Evolutionary conservation across 2,329 filamentous ascomycete species (phyloP).

Genomic region (Corynespora cassiicola): DNA sequence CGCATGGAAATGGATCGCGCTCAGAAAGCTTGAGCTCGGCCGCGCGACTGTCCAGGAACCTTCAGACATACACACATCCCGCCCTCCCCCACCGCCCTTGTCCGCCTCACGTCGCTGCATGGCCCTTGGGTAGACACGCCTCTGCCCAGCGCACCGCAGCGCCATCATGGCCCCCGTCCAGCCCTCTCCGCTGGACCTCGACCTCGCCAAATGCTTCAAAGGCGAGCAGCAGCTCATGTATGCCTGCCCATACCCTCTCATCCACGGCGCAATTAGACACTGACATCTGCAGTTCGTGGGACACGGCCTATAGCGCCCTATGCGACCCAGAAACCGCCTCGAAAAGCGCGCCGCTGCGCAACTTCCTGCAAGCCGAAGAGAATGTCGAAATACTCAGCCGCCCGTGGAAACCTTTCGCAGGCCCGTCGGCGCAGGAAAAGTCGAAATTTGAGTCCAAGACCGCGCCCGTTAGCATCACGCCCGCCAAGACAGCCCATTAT

Average conservation of each 20-base stretch:
- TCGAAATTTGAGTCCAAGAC: slow-evolving; percentile 82
- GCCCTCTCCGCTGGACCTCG: slow-evolving; percentile 65
- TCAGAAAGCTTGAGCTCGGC: slow-evolving; percentile 10
- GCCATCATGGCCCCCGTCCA: slow-evolving; percentile 44
- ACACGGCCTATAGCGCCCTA: slow-evolving; percentile 61
- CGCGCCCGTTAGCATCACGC: slow-evolving; percentile 82
- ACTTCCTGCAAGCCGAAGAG: slow-evolving; percentile 75
- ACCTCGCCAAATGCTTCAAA: slow-evolving; percentile 83
- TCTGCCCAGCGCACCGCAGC: slow-evolving; percentile 38
- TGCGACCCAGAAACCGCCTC: slow-evolving; percentile 55
- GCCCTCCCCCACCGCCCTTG: slow-evolving; percentile 18
- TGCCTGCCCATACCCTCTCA: slow-evolving; percentile 45
- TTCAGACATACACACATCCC: slow-evolving; percentile 27
- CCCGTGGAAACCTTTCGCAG: slow-evolving; percentile 71
- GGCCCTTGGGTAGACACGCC: slow-evolving; percentile 39
- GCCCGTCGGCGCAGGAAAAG: slow-evolving; percentile 68
- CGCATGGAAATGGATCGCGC: too few relatives aligned
- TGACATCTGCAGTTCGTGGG: slow-evolving; percentile 66
- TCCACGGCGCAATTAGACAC: slow-evolving; percentile 1
- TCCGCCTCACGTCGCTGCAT: slow-evolving; percentile 26
- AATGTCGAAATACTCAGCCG: slow-evolving; percentile 72
- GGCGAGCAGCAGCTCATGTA: slow-evolving; percentile 83
- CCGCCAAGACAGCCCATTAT: slow-evolving; percentile 69
- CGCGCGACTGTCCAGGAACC: too few relatives aligned
- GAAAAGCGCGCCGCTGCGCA: slow-evolving; percentile 55